Conservation (phyloP, 768 basidiomycete genomes). For the Cyclocybe cylindracea region DNA sequence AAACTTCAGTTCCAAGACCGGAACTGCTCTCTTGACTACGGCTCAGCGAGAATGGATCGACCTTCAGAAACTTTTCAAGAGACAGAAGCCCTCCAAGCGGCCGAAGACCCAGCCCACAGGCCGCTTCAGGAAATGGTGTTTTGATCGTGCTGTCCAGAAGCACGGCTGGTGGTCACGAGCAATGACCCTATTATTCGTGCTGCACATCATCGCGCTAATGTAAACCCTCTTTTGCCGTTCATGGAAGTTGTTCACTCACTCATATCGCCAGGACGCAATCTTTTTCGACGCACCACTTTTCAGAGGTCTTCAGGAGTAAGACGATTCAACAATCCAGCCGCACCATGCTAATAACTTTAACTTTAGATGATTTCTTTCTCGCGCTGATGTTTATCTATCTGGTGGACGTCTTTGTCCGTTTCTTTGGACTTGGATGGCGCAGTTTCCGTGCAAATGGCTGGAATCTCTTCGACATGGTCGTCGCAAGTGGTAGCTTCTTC, state of each 20-base stretch:
- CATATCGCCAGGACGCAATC: conserved; percentile 70
- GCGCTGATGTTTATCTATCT: conserved; percentile 70
- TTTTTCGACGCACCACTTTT: conserved; percentile 50
- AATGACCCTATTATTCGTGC: conserved; percentile 76
- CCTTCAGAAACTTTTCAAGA: conserved; percentile 82
- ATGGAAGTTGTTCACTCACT: neutral
- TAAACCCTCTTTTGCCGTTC: conserved; percentile 35
- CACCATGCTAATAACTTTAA: neutral
- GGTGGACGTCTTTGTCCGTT: conserved; percentile 75
- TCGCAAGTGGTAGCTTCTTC: conserved; percentile 78
- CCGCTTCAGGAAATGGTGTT: conserved; percentile 80
- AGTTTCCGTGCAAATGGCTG: conserved; percentile 91
- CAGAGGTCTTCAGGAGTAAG: conserved; percentile 65
- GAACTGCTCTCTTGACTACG: conserved; percentile 81
- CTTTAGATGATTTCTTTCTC: conserved; percentile 75
- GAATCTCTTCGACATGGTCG: conserved; percentile 89
- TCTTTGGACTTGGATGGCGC: conserved; percentile 80
- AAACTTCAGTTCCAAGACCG: conserved; percentile 87
- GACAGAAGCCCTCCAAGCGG: conserved; percentile 83
- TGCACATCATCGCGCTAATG: conserved; percentile 87
- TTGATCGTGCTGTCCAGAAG: conserved; percentile 86
- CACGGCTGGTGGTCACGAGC: conserved; percentile 89
- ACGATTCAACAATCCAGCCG: neutral
- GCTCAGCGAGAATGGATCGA: conserved; percentile 95
- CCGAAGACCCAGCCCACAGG: conserved; percentile 63